Evolutionary conservation across 2,329 filamentous ascomycete species (phyloP).

Genomic region (Cladophialophora chaetospira): DNA sequence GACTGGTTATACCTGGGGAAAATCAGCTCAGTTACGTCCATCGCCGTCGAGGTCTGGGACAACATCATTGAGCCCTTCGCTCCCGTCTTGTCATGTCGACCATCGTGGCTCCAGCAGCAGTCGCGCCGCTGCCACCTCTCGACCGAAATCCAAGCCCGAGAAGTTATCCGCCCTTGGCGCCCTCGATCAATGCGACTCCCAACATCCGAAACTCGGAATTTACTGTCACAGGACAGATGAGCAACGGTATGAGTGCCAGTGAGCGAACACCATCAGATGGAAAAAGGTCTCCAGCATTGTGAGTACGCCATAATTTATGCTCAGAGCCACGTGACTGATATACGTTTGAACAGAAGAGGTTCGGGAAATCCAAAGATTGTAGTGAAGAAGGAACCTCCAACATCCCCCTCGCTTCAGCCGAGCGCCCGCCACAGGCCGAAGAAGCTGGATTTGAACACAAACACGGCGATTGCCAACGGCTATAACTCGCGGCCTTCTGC

Average conservation of each 20-base stretch:
- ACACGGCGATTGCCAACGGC: conserved; percentile 44
- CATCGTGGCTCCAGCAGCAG: conserved; percentile 49
- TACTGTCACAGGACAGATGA: conserved; percentile 14
- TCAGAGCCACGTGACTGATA: conserved; percentile 19
- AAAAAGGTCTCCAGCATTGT: conserved; percentile 58
- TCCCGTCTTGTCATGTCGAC: conserved; percentile 47
- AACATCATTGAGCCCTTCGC: neutral
- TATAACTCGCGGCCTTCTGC: conserved; percentile 61
- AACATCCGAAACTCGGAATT: conserved; percentile 24
- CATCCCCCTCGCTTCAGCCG: conserved; percentile 74
- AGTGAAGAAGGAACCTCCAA: conserved; percentile 89
- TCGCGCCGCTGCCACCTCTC: conserved; percentile 47
- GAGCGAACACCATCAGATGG: conserved; percentile 45
- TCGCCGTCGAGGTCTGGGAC: neutral
- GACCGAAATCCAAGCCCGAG: conserved; percentile 50
- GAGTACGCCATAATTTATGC: conserved; percentile 35
- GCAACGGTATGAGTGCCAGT: conserved; percentile 11
- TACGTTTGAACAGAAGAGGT: conserved; percentile 43
- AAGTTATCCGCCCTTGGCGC: conserved; percentile 46
- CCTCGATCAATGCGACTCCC: conserved; percentile 38
- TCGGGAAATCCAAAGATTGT: conserved; percentile 73
- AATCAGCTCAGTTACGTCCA: neutral
- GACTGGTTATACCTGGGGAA: neutral
- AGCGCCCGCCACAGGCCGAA: conserved; percentile 73
- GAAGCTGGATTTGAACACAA: conserved; percentile 72